phyloP scores from a whole-genome alignment of 2,329 filamentous ascomycete species.

The Beauveria varroae region DNA sequence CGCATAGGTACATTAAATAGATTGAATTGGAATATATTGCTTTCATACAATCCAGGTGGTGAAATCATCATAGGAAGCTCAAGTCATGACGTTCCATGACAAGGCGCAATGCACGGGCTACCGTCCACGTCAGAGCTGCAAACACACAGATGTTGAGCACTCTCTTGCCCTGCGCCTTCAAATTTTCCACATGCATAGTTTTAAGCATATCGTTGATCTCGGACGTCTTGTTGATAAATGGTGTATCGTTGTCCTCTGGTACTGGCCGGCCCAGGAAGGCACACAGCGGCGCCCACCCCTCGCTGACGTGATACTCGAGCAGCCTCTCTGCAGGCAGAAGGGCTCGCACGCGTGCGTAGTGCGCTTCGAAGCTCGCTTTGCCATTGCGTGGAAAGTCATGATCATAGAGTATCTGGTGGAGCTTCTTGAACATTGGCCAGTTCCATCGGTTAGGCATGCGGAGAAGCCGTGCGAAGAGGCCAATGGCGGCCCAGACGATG shows the following conservation, averaged over 20 bases:
- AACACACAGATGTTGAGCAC: slow-evolving; percentile 2
- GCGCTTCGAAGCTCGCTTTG: slow-evolving; percentile 15
- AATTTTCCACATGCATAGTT: not conserved
- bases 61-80: not conserved
- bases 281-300: slow-evolving; percentile 22
- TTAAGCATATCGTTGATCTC: slow-evolving; percentile 8
- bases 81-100: not conserved
- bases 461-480: not conserved
- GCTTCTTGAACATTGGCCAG: slow-evolving; percentile 15
- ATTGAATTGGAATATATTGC: too few species aligned
- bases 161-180: slow-evolving; percentile 5
- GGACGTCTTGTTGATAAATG: slow-evolving; percentile 10
- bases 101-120: not conserved
- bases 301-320: slow-evolving; percentile 17
- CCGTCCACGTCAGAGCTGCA: not conserved
- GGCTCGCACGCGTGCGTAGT: slow-evolving; percentile 16
- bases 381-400: slow-evolving; percentile 9
- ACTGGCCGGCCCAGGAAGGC: slow-evolving; percentile 18
- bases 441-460: slow-evolving; percentile 8
- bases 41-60: too few species aligned
- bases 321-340: slow-evolving; percentile 13
- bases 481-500: slow-evolving; percentile 4
- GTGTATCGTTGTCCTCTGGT: slow-evolving; percentile 15
- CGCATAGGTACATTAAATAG: not conserved
- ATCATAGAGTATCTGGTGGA: slow-evolving; percentile 14